A percentile compares a stretch with the other conserved stretches of the same genome.
phyloP scores from a whole-genome alignment of 2,329 filamentous ascomycete genomes.

The Rhynchosporium graminicola region DNA sequence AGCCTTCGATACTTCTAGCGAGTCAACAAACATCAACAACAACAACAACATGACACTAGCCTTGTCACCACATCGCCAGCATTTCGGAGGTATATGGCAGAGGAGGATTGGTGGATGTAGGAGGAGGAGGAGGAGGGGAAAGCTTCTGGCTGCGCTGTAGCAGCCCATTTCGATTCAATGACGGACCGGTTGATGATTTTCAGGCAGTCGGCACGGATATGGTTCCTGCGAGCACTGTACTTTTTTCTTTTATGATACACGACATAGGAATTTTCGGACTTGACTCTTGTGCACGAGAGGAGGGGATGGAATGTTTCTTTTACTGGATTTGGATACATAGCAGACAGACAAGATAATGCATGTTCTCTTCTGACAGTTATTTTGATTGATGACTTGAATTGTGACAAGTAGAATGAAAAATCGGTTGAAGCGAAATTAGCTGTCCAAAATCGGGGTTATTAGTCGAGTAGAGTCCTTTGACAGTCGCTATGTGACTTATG shows the following conservation, averaged over 20 bases:
- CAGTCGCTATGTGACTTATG: no score
- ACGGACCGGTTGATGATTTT: slow-evolving; percentile 6
- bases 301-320: slow-evolving; percentile 8
- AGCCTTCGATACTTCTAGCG: slow-evolving; percentile 5
- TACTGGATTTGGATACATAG: neutral
- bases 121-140: neutral
- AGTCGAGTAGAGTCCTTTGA: no score
- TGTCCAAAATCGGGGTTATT: no score
- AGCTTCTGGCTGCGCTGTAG: neutral
- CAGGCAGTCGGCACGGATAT: slow-evolving; percentile 12
- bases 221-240: slow-evolving; percentile 2
- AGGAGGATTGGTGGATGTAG: neutral
- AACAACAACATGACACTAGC: slow-evolving; percentile 5
- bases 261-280: slow-evolving; percentile 10
- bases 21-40: neutral
- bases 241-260: slow-evolving; percentile 11
- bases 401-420: neutral
- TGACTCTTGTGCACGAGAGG: slow-evolving; percentile 18
- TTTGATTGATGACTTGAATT: neutral
- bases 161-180: slow-evolving; percentile 7
- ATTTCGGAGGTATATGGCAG: neutral
- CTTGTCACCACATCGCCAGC: neutral
- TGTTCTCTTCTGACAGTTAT: slow-evolving; percentile 4
- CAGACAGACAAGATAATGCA: slow-evolving; percentile 7
- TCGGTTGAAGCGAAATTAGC: no score